A percentile compares a stretch with the other conserved stretches of the same genome.
Conservation (phyloP, 1,139 yeast species). For the Pichia sp. region DNA sequence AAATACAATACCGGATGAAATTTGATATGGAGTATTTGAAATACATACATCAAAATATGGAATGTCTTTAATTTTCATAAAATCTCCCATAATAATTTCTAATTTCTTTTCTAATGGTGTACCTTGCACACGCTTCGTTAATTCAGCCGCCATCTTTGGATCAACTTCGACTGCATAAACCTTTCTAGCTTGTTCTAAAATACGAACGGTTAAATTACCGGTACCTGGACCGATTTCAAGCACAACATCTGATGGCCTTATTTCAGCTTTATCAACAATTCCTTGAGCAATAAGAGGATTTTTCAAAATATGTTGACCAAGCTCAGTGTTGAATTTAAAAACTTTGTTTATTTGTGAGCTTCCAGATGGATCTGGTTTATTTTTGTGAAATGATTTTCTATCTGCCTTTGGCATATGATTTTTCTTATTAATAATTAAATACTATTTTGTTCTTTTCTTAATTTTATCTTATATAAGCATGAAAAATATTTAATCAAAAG, state of each 20-base stretch:
- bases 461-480: too few species aligned
- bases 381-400: slow-evolving; percentile 43
- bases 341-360: slow-evolving; percentile 69
- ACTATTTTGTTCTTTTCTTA: too few species aligned
- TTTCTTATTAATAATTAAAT: too few species aligned
- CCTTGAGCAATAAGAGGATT: slow-evolving; percentile 97
- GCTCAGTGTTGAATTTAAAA: slow-evolving; percentile 90
- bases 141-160: slow-evolving; percentile 98
- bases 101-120: slow-evolving; percentile 87
- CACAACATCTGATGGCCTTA: slow-evolving; percentile 87
- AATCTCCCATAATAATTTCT: slow-evolving; percentile 89
- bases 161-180: slow-evolving; percentile 97
- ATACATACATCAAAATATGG: slow-evolving; percentile 96
- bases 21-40: slow-evolving; percentile 96
- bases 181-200: slow-evolving; percentile 82
- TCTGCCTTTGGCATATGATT: slow-evolving; percentile 47
- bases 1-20: slow-evolving; percentile 93
- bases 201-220: slow-evolving; percentile 91
- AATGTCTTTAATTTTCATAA: slow-evolving; percentile 83
- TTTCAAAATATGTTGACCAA: slow-evolving; percentile 95
- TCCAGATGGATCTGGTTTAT: slow-evolving; percentile 46
- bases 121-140: slow-evolving; percentile 95
- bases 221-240: slow-evolving; percentile 99
- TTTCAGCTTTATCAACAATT: slow-evolving; percentile 91
- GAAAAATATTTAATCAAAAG: neutral